Evolutionary conservation across 2,329 filamentous ascomycete species (phyloP), one percentile per base, ranked within the genome.

Genomic region (Fonsecaea nubica): DNA sequence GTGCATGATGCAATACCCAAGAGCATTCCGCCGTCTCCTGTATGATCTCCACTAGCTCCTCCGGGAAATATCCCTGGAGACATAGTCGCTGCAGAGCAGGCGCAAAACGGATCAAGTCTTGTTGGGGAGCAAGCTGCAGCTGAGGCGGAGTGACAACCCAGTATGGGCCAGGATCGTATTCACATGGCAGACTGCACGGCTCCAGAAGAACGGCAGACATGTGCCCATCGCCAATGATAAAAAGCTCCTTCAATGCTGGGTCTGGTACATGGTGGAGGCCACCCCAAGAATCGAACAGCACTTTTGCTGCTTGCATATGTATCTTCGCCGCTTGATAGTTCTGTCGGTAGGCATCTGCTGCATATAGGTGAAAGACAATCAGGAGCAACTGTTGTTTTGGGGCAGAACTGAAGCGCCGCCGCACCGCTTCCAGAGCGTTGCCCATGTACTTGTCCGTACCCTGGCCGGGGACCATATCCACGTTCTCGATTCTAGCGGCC

Each of bases 281-380:
- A 30, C 69, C 69, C 63, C 68, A 68, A 3, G 66, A 66, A 32
- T 63, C 64, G 48, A 71, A 68, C 9, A 71, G 38, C 25, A 59
- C 62, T 33, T 68, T 68, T 25, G 69, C 69, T n/a, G 67, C 69
- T 38, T 59, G 53, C 69, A 71, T 70, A 60, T 71, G 69, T 40
- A 71, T 68, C 50, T 66, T 68, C 12, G 69, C 69, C 4, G 69
- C 69, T 48, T 61, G 54, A 36, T 64, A 66, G 38, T 71, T 71
- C 50, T 71, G 68, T 40, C 69, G 63, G 52, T 71, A 71, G 13
- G 67, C 69, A 55, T 71, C 69, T n/a, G 65, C 68, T 1, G 69
- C 69, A 48, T 67, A 71, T 9, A 71, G 63, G 36, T 71, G 69
- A 53, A 71, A 71, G 50, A 71, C 69, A 53, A 70, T 68, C 18